Base-by-base conservation (phyloP, 139 green algal species). In the Eudorina sp. region DNA sequence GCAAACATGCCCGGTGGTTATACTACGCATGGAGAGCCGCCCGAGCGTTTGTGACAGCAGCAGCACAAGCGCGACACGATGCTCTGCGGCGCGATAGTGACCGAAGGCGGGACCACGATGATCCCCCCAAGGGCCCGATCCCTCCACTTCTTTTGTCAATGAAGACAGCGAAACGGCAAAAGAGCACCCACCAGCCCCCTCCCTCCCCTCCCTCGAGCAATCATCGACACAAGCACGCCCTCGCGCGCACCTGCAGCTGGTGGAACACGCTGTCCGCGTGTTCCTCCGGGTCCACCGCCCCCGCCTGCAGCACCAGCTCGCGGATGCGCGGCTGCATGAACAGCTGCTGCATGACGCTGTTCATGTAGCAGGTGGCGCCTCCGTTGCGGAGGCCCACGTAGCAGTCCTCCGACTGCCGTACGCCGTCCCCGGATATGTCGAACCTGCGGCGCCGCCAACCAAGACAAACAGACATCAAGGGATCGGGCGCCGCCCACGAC, bases 331-430 rank as follows among this genome's bases (percentile, higher is more conserved):
- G 96, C 93, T 97, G 95, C 97, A 99, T 99, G 95, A 96, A 99
- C 19, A 99, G 92, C 95, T 98, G 96, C 94, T 99, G 97, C 78
- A 99, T 93, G 40, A 98, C 94, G 27, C 92, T 79, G 88, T 98
- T 99, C 97, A 99, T 99, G 94, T 99, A 99, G 92, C 97, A 99
- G 5, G 97, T 99, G 21, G 97, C 97, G 27, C 95, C 97, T 25
- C 89, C 95, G 85, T 98, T 98, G 53, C 92, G 90, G 21, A 98
- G 88, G 0, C 96, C 96, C 38, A 94, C 84, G 81, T 93, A 95
- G 19, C 70, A 48, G 6, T 73, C 84, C 0, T 86, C 53, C 6
- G 70, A 23, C 23, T n/a, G n/a, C n/a, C 90, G 77, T 69, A 92
- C 38, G 27, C 87, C 68, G 21, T 76, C 82, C 31, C 82, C 82